A percentile compares a stretch with the other conserved stretches of the same genome.
Evolutionary conservation across 441 rosid species (phyloP).

Genomic region (Mallotus repandus): DNA sequence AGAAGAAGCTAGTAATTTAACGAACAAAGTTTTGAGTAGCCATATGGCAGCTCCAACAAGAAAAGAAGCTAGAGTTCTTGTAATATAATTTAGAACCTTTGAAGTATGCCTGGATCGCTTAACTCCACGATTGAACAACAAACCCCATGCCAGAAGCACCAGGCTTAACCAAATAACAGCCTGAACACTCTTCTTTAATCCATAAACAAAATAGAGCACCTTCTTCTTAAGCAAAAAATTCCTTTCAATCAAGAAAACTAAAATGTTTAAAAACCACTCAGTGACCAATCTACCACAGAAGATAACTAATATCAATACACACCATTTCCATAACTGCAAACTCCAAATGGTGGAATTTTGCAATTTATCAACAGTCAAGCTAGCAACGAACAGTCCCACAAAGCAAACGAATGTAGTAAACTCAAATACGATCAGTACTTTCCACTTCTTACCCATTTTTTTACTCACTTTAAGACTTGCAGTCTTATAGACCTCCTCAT

Average conservation of each 20-base stretch:
- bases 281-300: slow-evolving; percentile 52
- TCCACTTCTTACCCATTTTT: slow-evolving; percentile 36
- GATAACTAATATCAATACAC: slow-evolving; percentile 43
- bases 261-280: slow-evolving; percentile 41
- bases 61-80: slow-evolving; percentile 42
- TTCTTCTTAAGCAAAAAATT: slow-evolving; percentile 56
- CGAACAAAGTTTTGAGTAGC: slow-evolving; percentile 42
- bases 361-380: slow-evolving; percentile 43
- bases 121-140: slow-evolving; percentile 45
- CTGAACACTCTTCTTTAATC: slow-evolving; percentile 48
- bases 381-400: slow-evolving; percentile 48
- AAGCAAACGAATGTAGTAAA: slow-evolving; percentile 35
- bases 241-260: slow-evolving; percentile 49
- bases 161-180: slow-evolving; percentile 47
- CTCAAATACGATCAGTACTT: slow-evolving; percentile 40
- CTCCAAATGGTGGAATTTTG: slow-evolving; percentile 35
- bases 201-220: slow-evolving; percentile 52
- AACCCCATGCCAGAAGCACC: slow-evolving; percentile 55
- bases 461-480: slow-evolving; percentile 36
- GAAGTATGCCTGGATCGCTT: slow-evolving; percentile 35
- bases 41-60: slow-evolving; percentile 42
- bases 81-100: slow-evolving; percentile 41
- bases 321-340: slow-evolving; percentile 65
- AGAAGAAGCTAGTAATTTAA: slow-evolving; percentile 45
- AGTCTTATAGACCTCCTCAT: slow-evolving; percentile 53